phyloP scores from a whole-genome alignment of 192 early-diverging fungal genomes.

The Linnemannia zychae region DNA sequence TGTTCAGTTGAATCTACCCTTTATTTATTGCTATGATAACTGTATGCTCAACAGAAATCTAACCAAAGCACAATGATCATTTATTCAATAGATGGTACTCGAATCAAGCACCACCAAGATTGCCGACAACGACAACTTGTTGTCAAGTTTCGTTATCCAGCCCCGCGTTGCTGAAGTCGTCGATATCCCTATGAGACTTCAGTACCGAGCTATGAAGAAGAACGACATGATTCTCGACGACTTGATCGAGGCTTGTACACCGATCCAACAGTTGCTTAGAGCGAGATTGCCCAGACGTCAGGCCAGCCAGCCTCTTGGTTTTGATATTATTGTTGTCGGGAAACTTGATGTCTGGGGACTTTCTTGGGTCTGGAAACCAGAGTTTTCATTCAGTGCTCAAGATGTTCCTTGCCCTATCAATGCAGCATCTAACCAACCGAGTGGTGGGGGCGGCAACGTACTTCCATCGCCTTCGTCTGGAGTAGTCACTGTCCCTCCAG shows the following conservation, averaged over 20 bases:
- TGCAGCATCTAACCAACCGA: not conserved
- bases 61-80: not conserved
- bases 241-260: slow-evolving; percentile 23
- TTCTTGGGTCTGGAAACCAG: slow-evolving; percentile 46
- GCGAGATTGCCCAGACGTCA: not conserved
- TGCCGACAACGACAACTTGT: slow-evolving; percentile 24
- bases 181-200: slow-evolving; percentile 31
- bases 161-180: slow-evolving; percentile 20
- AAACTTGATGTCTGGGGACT: slow-evolving; percentile 40
- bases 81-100: slow-evolving; percentile 10
- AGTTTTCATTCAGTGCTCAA: slow-evolving; percentile 17
- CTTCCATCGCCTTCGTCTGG: not conserved
- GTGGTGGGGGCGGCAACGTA: not conserved
- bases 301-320: not conserved
- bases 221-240: slow-evolving; percentile 7
- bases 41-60: not conserved
- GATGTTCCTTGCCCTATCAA: slow-evolving; percentile 41
- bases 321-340: slow-evolving; percentile 24
- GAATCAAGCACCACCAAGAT: slow-evolving; percentile 7
- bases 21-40: not conserved
- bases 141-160: slow-evolving; percentile 17
- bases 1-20: not conserved
- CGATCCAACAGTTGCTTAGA: not conserved
- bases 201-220: slow-evolving; percentile 13
- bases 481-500: slow-evolving; percentile 10